Evolutionary conservation across 1,284 basidiomycete species (phyloP).

Genomic region (Rhodotorula sp.): DNA sequence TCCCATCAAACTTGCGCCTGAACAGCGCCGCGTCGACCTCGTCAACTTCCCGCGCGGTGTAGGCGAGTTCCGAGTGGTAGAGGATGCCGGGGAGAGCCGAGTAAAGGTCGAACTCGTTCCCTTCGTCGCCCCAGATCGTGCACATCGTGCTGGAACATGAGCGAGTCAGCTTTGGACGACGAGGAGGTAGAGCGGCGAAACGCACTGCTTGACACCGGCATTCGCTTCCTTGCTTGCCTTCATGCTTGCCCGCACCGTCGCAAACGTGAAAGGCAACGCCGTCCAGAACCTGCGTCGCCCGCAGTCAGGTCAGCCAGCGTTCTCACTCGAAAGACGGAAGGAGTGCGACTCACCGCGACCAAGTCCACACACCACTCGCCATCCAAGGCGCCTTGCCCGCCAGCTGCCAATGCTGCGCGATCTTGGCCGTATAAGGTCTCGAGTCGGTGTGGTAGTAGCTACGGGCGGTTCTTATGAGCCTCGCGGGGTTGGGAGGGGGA

Average conservation of each 20-base stretch:
- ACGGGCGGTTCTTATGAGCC: conserved; percentile 25
- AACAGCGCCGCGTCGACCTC: conserved; percentile 45
- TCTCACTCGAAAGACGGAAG: no score
- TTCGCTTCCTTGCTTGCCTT: conserved; percentile 46
- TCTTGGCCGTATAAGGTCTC: conserved; percentile 46
- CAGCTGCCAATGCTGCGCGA: conserved; percentile 48
- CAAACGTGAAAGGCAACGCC: conserved; percentile 50
- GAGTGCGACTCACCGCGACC: conserved; percentile 40
- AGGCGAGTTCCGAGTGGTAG: conserved; percentile 48
- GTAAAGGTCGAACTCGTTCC: conserved; percentile 48
- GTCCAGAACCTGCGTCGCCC: conserved; percentile 48
- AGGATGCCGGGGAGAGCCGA: conserved; percentile 43
- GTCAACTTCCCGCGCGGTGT: conserved; percentile 33
- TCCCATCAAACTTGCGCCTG: conserved; percentile 45
- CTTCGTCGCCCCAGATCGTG: conserved; percentile 52
- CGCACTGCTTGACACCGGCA: conserved; percentile 44
- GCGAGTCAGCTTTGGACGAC: no score
- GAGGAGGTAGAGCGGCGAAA: neutral
- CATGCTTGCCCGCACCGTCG: conserved; percentile 48
- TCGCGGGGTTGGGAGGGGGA: neutral
- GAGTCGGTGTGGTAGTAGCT: conserved; percentile 45
- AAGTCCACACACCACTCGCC: conserved; percentile 51
- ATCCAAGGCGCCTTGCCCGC: conserved; percentile 48
- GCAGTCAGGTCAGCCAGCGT: neutral
- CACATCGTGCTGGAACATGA: conserved; percentile 45